Base-by-base conservation (phyloP, 78 protist species). In the Cavenderia fasciculata region DNA sequence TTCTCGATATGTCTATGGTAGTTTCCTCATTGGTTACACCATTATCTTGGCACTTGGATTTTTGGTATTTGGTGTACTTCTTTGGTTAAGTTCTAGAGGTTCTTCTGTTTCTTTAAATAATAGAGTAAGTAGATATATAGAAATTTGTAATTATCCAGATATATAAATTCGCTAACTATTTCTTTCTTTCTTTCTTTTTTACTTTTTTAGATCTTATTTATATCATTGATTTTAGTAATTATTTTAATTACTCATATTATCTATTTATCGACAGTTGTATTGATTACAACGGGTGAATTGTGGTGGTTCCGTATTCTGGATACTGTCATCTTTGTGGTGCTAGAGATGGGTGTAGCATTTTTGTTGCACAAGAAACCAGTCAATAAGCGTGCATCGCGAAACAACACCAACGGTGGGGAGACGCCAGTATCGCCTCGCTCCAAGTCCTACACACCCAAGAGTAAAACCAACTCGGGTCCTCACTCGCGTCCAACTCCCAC, bases 41-140 rank as follows among this genome's bases (percentile, higher is more conserved):
- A 27, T 19, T 3, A 3, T 63, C 19, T 47, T 63, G 18, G 72
- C 38, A 11, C 33, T 63, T 34, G 72, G 72, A 2, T 63, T 63
- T 40, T 19, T 27, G 8, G 10, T 38, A 7, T 63, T 63, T 63
- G 72, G 72, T 36, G 18, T 63, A 6, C 8, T 63, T 38, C 47
- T 63, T 18, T 63, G 47, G 54, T 38, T 29, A 33, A 63, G 38
- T 33, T 63, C 72, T 16, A 33, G n/a, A 8, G 19, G 12, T 40
- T 38, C 44, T 16, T 43, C 51, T 19, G 72, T 63, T 3, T 19
- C 14, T 16, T n/a, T 63, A 21, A 63, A 63, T 63, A 27, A 63
- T 36, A 63, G 72, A 63, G 72, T 63, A 63, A 36, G 72, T 63
- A 19, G 2, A 38, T 36, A 34, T n/a, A n/a, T n/a, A n/a, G n/a